Evolutionary conservation across 192 early-diverging fungal genomes (phyloP).

Genomic region (Coemansia sp.): DNA sequence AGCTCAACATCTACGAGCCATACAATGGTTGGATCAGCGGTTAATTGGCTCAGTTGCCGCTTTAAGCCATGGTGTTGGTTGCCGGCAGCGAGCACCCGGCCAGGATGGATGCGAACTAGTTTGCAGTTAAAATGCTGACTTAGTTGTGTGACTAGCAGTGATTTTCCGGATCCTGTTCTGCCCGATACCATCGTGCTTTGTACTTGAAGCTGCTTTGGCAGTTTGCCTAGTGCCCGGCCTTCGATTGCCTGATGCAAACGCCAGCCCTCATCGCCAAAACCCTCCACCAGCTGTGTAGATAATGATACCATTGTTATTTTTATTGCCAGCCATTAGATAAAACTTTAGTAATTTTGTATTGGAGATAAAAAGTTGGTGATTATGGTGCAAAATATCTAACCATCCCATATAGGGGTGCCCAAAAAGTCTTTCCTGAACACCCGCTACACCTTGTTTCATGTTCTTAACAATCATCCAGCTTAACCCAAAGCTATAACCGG

Average conservation of each 20-base stretch:
- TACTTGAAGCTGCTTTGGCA: conserved; percentile 9
- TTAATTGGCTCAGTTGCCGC: conserved; percentile 8
- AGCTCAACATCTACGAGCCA: conserved; percentile 46
- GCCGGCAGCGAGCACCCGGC: conserved; percentile 28
- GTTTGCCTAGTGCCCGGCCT: conserved; percentile 12
- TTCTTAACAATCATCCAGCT: no score
- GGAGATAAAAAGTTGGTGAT: no score
- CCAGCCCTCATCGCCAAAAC: conserved; percentile 43
- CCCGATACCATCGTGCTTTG: conserved; percentile 45
- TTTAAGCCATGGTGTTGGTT: conserved; percentile 27
- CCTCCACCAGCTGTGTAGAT: conserved; percentile 14
- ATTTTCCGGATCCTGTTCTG: conserved; percentile 48
- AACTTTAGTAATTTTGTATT: no score
- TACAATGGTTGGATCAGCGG: conserved; percentile 14
- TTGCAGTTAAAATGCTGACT: conserved; percentile 14
- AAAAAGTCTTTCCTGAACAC: no score
- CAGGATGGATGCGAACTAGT: conserved; percentile 26
- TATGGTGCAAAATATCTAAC: no score
- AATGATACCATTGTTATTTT: no score
- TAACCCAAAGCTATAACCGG: no score
- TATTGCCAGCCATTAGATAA: no score
- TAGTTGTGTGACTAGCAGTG: conserved; percentile 25
- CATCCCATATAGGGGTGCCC: no score
- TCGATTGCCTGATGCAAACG: conserved; percentile 25
- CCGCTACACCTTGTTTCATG: no score